Percentiles rank a stretch among this genome's conserved stretches.
These are phyloP conservation scores for Piper longum DNA, from an alignment of 164 flowering plant genomes.

Conservation along the genomic window DNA sequence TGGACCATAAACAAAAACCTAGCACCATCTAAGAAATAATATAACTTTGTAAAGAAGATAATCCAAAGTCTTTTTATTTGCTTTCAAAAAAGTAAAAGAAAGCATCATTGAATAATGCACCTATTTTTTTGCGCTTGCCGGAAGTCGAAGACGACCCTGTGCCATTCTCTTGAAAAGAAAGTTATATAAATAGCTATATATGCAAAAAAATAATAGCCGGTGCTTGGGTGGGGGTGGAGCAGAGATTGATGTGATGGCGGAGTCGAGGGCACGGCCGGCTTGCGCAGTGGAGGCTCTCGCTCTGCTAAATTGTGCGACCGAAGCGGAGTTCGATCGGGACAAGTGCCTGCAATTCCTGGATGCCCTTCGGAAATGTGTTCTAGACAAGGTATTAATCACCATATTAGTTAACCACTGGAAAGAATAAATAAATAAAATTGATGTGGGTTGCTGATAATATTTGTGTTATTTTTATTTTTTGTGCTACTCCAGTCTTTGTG, in stretches of 20 bases:
- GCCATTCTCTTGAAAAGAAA: too few relatives aligned
- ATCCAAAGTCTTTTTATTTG: too few relatives aligned
- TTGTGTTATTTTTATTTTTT: neutral
- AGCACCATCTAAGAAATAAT: too few relatives aligned
- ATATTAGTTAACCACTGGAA: too few relatives aligned
- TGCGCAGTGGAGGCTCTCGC: constrained; percentile 1
- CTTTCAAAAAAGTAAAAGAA: too few relatives aligned
- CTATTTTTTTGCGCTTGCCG: neutral
- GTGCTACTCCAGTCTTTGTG: neutral
- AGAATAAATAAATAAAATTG: too few relatives aligned
- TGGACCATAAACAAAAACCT: too few relatives aligned
- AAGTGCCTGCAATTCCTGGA: neutral
- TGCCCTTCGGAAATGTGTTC: constrained; percentile 2
- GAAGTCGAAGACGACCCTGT: too few relatives aligned
- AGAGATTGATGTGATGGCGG: neutral
- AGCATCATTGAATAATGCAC: too few relatives aligned
- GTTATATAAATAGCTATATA: too few relatives aligned
- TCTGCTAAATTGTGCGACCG: neutral
- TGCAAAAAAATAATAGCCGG: too few relatives aligned
- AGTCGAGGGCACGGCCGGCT: neutral
- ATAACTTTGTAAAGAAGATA: too few relatives aligned
- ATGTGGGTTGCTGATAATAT: neutral
- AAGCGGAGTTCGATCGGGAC: neutral
- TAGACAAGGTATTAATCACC: neutral
- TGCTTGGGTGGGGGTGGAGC: neutral